Percentiles rank a stretch among this genome's conserved stretches.
Evolutionary conservation across 768 basidiomycete genomes (phyloP).

Genomic region (Termitomyces sp.): DNA sequence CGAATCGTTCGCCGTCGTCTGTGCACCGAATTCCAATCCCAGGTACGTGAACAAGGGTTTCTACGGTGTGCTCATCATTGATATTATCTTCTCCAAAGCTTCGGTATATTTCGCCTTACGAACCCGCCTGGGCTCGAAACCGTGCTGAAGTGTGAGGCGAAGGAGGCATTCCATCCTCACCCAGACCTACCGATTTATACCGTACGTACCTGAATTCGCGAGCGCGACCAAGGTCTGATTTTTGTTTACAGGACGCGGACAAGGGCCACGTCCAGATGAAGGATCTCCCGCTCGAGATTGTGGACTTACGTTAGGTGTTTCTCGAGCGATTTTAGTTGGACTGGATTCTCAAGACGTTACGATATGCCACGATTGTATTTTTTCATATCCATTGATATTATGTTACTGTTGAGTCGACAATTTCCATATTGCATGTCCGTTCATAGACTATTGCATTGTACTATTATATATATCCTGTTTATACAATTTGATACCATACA

Average conservation of each 20-base stretch:
- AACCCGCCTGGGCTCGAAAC: slow-evolving; percentile 80
- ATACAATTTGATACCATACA: neutral
- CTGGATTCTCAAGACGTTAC: too few relatives aligned
- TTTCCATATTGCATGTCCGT: neutral
- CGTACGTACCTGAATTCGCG: slow-evolving; percentile 39
- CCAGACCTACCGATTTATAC: slow-evolving; percentile 83
- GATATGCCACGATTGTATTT: neutral
- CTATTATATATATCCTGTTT: neutral
- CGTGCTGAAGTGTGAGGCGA: slow-evolving; percentile 62
- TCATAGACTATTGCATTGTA: neutral
- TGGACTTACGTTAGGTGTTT: slow-evolving; percentile 69
- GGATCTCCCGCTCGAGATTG: slow-evolving; percentile 71
- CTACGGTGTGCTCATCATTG: neutral
- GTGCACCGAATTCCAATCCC: slow-evolving; percentile 76
- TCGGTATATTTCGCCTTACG: slow-evolving; percentile 87
- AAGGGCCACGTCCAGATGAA: slow-evolving; percentile 82
- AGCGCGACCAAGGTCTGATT: neutral
- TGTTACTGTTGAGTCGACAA: neutral
- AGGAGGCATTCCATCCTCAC: slow-evolving; percentile 86
- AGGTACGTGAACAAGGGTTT: slow-evolving; percentile 42
- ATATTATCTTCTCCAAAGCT: slow-evolving; percentile 37
- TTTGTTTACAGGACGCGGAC: slow-evolving; percentile 63
- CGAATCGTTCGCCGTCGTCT: slow-evolving; percentile 91
- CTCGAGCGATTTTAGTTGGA: too few relatives aligned
- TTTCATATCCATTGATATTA: neutral